phyloP scores from a whole-genome alignment of 169 alveolate genomes.

The Plasmodium inui region DNA sequence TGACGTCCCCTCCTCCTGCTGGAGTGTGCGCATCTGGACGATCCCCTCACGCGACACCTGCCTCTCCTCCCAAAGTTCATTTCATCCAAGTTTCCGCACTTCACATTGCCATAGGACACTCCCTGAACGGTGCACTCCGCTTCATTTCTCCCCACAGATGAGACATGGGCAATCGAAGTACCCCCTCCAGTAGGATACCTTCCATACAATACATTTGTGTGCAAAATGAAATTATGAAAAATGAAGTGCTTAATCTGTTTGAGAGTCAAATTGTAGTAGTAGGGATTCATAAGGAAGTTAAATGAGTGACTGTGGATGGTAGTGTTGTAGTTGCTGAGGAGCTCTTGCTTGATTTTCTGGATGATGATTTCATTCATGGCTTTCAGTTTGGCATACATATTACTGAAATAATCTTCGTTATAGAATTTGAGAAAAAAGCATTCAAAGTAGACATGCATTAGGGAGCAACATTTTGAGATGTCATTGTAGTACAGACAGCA shows the following conservation, averaged over 20 bases:
- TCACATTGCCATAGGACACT: neutral
- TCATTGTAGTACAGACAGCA: slow-evolving; percentile 54
- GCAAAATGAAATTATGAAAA: slow-evolving; percentile 13
- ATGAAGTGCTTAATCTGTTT: slow-evolving; percentile 36
- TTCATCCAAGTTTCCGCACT: neutral
- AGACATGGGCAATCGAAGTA: neutral
- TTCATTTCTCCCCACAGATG: neutral
- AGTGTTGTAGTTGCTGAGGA: slow-evolving; percentile 4
- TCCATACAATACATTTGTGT: neutral
- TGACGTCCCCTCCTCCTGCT: neutral
- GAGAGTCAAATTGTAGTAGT: slow-evolving; percentile 39
- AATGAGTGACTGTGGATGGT: slow-evolving; percentile 20
- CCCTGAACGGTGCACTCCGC: neutral
- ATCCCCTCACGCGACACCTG: neutral
- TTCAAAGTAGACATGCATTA: slow-evolving; percentile 24
- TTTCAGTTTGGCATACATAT: slow-evolving; percentile 18
- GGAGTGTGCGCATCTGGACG: neutral
- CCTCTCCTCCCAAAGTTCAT: neutral
- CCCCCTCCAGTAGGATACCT: too few species aligned
- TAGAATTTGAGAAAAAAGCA: slow-evolving; percentile 32
- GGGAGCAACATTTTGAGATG: slow-evolving; percentile 10
- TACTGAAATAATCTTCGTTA: slow-evolving; percentile 42
- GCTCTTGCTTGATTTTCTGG: slow-evolving; percentile 17
- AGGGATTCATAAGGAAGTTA: slow-evolving; percentile 43
- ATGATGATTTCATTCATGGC: slow-evolving; percentile 14